phyloP scores from a whole-genome alignment of 192 early-diverging fungal species.

The Podila minutissima region DNA sequence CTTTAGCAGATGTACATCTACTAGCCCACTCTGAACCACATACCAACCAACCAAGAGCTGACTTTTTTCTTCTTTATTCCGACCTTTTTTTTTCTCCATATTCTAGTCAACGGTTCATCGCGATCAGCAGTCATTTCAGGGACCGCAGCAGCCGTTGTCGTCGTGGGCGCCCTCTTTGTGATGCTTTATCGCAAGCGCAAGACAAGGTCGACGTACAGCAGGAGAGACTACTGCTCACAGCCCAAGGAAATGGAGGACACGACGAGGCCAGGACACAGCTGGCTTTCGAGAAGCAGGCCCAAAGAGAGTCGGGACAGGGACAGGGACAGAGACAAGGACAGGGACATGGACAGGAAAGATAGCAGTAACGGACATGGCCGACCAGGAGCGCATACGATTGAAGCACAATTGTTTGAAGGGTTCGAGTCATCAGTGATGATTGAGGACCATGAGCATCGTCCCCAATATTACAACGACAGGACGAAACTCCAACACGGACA shows the following conservation, averaged over 20 bases:
- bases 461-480: neutral
- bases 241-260: neutral
- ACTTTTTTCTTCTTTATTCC: neutral
- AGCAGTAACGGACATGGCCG: neutral
- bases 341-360: conserved; percentile 1
- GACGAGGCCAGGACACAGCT: conserved; percentile 8
- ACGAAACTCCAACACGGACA: neutral
- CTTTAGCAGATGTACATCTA: too few species aligned
- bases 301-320: neutral
- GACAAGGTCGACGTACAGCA: conserved; percentile 2
- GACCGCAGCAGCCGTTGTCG: conserved; percentile 4
- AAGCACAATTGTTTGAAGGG: conserved; percentile 26
- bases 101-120: neutral
- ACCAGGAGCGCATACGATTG: neutral
- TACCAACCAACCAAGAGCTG: neutral
- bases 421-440: conserved; percentile 36
- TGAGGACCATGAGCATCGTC: conserved; percentile 15
- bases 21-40: too few species aligned
- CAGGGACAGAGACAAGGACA: neutral
- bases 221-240: neutral
- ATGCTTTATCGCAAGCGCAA: conserved; percentile 16
- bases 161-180: conserved; percentile 4
- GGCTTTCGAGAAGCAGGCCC: conserved; percentile 13
- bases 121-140: conserved; percentile 14
- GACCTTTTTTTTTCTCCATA: neutral